Evolutionary conservation across 768 basidiomycete species (phyloP), one percentile per base, ranked within the genome.

Genomic region (Porpolomopsis calyptriformis): DNA sequence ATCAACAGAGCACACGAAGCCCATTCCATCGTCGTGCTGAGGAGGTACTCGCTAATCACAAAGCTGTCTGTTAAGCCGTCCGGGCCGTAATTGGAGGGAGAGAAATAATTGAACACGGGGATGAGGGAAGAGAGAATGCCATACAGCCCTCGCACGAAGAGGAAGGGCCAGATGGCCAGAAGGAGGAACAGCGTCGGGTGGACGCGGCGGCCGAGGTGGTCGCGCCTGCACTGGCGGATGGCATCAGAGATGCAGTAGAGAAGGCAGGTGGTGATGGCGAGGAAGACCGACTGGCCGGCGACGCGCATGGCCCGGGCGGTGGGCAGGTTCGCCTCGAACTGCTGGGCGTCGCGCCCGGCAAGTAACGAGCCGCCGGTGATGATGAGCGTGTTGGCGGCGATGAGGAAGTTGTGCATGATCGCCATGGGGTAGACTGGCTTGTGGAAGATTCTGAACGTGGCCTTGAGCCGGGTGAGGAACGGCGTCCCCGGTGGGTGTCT

Each of bases 131-230:
- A 55, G 4, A 66, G 44, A 9, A 64, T 56, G 3, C 64, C 63
- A 37, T 64, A 66, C 7, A 60, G 41, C 23, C 65, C 65, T 8
- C 65, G 60, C 12, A 62, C 54, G 41, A 63, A 56, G 19, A 66
- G 56, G 22, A 63, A 56, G 26, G 63, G 59, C 63, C 63, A 65
- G 3, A 57, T 51, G n/a, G 52, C 47, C 3, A 63, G 41, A 18
- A 65, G 48, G 4, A 66, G 22, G 23, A 53, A 35, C 26, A 63
- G 50, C 2, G 64, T 66, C 6, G 56, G 55, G 43, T 66, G 65
- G 1, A 57, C 42, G n/a, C 19, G 40, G 18, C 36, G 4, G n/a
- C 48, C 48, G 12, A 26, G 41, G 14, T 49, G 33, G 16, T 59
- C 52, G 19, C 45, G 48, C 22, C 47, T 55, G 40, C 52, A 55